These are phyloP conservation scores for Coemansia aciculifera DNA, from an alignment of 192 early-diverging fungal species.

Conservation along the genomic window DNA sequence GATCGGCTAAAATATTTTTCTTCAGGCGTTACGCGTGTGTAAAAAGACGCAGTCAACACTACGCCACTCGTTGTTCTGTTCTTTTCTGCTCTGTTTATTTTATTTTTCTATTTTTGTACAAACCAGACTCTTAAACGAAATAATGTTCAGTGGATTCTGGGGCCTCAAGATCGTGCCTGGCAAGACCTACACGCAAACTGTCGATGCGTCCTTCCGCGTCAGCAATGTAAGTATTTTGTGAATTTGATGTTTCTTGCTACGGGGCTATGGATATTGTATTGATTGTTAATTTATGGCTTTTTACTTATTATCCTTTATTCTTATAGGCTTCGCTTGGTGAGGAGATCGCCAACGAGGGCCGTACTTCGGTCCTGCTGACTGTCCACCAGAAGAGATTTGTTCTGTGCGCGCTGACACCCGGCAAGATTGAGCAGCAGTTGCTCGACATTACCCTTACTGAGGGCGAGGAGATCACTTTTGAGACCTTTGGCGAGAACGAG, in stretches of 20 bases:
- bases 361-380: conserved; percentile 69
- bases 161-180: conserved; percentile 69
- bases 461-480: conserved; percentile 82
- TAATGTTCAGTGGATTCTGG: conserved; percentile 63
- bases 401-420: conserved; percentile 79
- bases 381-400: conserved; percentile 73
- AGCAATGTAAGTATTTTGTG: conserved; percentile 61
- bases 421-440: conserved; percentile 73
- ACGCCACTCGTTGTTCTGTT: not conserved
- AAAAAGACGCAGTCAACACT: not conserved
- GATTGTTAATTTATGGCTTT: not conserved
- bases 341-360: conserved; percentile 52
- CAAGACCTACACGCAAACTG: conserved; percentile 76
- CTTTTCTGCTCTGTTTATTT: conserved; percentile 6
- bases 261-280: not conserved
- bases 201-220: conserved; percentile 77
- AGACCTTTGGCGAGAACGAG: conserved; percentile 62
- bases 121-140: conserved; percentile 1
- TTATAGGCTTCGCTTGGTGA: conserved; percentile 72
- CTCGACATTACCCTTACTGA: conserved; percentile 70
- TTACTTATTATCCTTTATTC: not conserved
- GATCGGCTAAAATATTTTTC: conserved; percentile 16
- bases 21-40: not conserved
- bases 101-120: not conserved
- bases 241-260: not conserved